These are phyloP conservation scores for Wickerhamiella azyma DNA, from an alignment of 805 yeast genomes.

Conservation along the genomic window DNA sequence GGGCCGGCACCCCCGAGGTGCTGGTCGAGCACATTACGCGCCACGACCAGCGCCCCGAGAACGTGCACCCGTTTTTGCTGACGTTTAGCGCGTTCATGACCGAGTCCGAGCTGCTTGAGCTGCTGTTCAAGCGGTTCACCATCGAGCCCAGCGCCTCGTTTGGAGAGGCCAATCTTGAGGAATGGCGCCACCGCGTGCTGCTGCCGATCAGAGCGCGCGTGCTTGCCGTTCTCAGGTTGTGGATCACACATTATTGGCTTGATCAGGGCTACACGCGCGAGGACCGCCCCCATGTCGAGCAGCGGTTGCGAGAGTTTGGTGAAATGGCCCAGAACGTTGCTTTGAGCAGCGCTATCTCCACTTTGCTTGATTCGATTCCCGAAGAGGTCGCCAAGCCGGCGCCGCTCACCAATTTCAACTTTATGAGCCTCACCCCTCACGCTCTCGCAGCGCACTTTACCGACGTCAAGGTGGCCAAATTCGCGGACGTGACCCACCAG, in stretches of 20 bases:
- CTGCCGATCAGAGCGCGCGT: conserved; percentile 54
- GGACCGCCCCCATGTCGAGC: not conserved
- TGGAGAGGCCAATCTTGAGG: conserved; percentile 54
- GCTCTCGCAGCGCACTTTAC: conserved; percentile 80
- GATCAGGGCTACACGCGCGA: not conserved
- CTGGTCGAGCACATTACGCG: conserved; percentile 68
- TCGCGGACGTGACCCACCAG: conserved; percentile 50
- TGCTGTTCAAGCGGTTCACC: conserved; percentile 38
- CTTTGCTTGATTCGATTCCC: not conserved
- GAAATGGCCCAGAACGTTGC: conserved; percentile 24
- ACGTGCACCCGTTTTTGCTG: conserved; percentile 54
- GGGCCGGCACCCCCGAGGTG: conserved; percentile 74
- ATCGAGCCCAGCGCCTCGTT: conserved; percentile 77
- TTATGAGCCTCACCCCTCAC: conserved; percentile 26
- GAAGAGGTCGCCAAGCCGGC: not conserved
- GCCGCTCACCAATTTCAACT: not conserved
- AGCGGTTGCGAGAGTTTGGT: conserved; percentile 20
- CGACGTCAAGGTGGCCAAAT: conserved; percentile 56
- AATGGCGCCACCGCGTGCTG: conserved; percentile 62
- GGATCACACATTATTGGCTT: conserved; percentile 32
- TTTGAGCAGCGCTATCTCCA: conserved; percentile 40
- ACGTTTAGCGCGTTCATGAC: conserved; percentile 66
- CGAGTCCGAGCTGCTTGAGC: conserved; percentile 4
- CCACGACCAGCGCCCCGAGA: conserved; percentile 49
- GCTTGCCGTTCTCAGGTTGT: conserved; percentile 47